Evolutionary conservation across 495 filamentous ascomycete genomes (phyloP).

Genomic region (Podospora sp.): DNA sequence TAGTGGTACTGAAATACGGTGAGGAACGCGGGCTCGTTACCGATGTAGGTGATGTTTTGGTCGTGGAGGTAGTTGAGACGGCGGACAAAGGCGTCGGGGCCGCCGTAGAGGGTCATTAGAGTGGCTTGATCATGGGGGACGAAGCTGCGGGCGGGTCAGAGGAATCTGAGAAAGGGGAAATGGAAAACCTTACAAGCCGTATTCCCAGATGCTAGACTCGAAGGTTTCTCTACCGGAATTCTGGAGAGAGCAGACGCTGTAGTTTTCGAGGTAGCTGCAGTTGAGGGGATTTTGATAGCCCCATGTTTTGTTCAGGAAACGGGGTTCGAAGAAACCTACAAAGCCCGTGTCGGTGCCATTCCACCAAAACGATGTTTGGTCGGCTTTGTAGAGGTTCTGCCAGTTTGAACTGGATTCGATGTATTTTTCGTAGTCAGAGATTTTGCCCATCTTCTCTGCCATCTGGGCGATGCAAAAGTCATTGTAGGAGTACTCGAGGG

Average conservation of each 20-base stretch:
- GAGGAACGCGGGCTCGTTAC: slow-evolving; percentile 73
- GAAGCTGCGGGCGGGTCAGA: slow-evolving; percentile 45
- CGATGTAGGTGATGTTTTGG: slow-evolving; percentile 66
- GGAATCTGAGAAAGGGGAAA: too few relatives aligned
- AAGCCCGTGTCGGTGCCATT: slow-evolving; percentile 64
- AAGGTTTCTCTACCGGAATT: slow-evolving; percentile 67
- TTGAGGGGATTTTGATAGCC: slow-evolving; percentile 69
- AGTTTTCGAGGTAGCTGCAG: slow-evolving; percentile 58
- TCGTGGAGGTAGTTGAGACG: slow-evolving; percentile 70
- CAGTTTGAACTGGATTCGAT: slow-evolving; percentile 63
- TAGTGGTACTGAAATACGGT: slow-evolving; percentile 75
- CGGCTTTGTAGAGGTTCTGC: slow-evolving; percentile 66
- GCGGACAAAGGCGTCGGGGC: slow-evolving; percentile 58
- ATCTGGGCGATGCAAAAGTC: slow-evolving; percentile 74
- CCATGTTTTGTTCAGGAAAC: slow-evolving; percentile 67
- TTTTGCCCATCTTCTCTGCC: slow-evolving; percentile 56
- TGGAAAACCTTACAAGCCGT: slow-evolving; percentile 56
- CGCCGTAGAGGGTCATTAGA: slow-evolving; percentile 63
- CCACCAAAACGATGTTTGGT: slow-evolving; percentile 61
- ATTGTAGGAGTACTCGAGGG: slow-evolving; percentile 77
- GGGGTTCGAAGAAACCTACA: slow-evolving; percentile 69
- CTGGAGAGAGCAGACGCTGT: slow-evolving; percentile 62
- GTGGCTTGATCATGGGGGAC: slow-evolving; percentile 72
- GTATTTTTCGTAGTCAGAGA: slow-evolving; percentile 63
- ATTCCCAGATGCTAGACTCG: slow-evolving; percentile 72